phyloP scores from a whole-genome alignment of 148 eudicot genomes.

The Diospyros lotus region DNA sequence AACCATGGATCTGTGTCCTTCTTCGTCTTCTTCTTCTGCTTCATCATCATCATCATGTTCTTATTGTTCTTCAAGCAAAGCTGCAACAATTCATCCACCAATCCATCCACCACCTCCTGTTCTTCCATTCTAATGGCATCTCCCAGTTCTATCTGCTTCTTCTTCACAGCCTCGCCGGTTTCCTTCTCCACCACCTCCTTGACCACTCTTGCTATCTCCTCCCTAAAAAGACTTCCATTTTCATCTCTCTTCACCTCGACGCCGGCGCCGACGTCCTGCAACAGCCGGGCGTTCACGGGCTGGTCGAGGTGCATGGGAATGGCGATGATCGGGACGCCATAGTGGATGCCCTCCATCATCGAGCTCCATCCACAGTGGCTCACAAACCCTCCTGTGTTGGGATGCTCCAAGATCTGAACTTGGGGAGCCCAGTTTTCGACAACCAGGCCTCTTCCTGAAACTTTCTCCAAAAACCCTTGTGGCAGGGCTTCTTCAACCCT shows the following conservation, averaged over 20 bases:
- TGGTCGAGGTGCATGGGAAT: constrained; percentile 17
- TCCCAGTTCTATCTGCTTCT: constrained; percentile 5
- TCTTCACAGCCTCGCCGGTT: constrained; percentile 12
- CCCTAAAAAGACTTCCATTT: constrained; percentile 4
- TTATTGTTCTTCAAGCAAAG: constrained; percentile 4
- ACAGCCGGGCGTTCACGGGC: constrained; percentile 10
- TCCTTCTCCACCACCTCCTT: constrained; percentile 8
- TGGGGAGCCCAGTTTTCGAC: constrained; percentile 19
- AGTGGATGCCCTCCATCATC: neutral
- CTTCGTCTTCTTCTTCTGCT: too few species aligned
- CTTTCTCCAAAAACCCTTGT: constrained; percentile 7
- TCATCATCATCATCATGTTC: too few species aligned
- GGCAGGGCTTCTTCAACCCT: constrained; percentile 17
- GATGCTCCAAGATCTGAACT: constrained; percentile 9
- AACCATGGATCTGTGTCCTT: too few species aligned
- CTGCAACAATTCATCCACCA: constrained; percentile 8
- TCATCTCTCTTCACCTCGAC: constrained; percentile 2
- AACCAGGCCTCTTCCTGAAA: constrained; percentile 1
- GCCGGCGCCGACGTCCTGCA: constrained; percentile 8
- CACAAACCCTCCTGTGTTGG: constrained; percentile 14
- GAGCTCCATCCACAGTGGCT: constrained; percentile 23
- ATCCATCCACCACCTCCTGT: constrained; percentile 6
- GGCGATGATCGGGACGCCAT: constrained; percentile 14
- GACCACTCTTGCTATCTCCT: constrained; percentile 4
- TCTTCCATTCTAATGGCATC: constrained; percentile 11